Evolutionary conservation across 2,329 filamentous ascomycete genomes (phyloP).

Genomic region (Diaporthe amygdali): DNA sequence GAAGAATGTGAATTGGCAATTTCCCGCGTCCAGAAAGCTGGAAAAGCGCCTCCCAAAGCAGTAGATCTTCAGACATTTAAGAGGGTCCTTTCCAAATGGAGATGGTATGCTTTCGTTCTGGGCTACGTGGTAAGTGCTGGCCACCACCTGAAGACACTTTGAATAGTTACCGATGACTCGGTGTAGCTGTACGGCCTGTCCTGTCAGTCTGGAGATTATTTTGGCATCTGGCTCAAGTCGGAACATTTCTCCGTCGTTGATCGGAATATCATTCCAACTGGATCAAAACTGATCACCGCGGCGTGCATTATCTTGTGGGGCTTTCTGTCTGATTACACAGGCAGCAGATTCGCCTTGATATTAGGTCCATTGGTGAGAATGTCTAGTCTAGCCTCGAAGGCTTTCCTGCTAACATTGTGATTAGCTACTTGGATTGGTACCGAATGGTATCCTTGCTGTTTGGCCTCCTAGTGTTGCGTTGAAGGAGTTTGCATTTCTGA

Average conservation of each 20-base stretch:
- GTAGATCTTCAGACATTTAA: slow-evolving; percentile 31
- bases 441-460: slow-evolving; percentile 38
- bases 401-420: not conserved
- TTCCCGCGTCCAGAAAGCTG: slow-evolving; percentile 29
- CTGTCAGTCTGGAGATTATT: slow-evolving; percentile 33
- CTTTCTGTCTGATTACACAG: slow-evolving; percentile 31
- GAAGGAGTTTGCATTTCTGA: slow-evolving; percentile 38
- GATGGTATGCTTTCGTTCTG: slow-evolving; percentile 37
- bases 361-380: slow-evolving; percentile 29
- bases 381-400: not conserved
- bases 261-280: slow-evolving; percentile 31
- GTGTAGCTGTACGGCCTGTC: slow-evolving; percentile 33
- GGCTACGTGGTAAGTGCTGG: slow-evolving; percentile 33
- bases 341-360: slow-evolving; percentile 29
- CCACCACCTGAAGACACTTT: not conserved
- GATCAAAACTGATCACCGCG: slow-evolving; percentile 30
- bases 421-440: slow-evolving; percentile 34
- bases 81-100: slow-evolving; percentile 32
- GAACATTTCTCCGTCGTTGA: slow-evolving; percentile 32
- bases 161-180: not conserved
- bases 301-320: slow-evolving; percentile 28
- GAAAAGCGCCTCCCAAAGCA: slow-evolving; percentile 33
- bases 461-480: slow-evolving; percentile 31
- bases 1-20: slow-evolving; percentile 31
- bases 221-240: slow-evolving; percentile 33